Base-by-base conservation (phyloP, 2,329 filamentous ascomycete species). In the Sporothrix sp. region DNA sequence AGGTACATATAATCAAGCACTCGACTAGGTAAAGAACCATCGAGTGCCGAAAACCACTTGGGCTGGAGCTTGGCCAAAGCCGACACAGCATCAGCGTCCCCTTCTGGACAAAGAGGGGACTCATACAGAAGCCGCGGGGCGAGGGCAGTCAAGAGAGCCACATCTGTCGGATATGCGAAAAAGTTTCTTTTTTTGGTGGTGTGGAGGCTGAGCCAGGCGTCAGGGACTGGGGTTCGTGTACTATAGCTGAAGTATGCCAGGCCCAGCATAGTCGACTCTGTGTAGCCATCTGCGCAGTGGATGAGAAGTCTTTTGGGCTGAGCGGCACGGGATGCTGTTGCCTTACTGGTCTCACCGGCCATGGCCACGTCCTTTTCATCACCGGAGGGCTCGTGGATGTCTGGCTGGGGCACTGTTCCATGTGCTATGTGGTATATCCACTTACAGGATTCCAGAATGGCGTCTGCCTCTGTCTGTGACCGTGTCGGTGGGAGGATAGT, bases 221-320 rank as follows among this genome's bases (percentile, higher is more conserved):
- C 81, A 25, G 90, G 85, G 0, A 91, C 78, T 0, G 90, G 78
- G 10, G 81, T 73, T 7, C 87, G 88, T 55, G 93, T 87, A 49
- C 86, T 87, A 66, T 89, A 98, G 75, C 94, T 95, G 63, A 84
- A 88, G 66, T 98, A 98, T 9, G 91, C 87, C 35, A 98, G 79
- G 2, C 80, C 88, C 16, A 98, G 74, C 65, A 98, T 76, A 2
- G 89, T 89, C 1, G 86, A 91, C 66, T 98, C 93, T 0, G 93
- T 98, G 61, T 98, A 98, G 16, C 93, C 93, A 65, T 98, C 93
- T 2, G 84, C 83, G 65, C 93, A 97, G 66, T 97, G 91, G 36
- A 98, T 86, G 28, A 97, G 76, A 30, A 97, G 80, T 62, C 82
- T 89, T 56, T 81, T 73, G 50, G 80, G 72, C 30, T 68, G 66